Conservation (phyloP, 225 moss, liverwort and hornwort genomes). For the Takakia lepidozioides region DNA sequence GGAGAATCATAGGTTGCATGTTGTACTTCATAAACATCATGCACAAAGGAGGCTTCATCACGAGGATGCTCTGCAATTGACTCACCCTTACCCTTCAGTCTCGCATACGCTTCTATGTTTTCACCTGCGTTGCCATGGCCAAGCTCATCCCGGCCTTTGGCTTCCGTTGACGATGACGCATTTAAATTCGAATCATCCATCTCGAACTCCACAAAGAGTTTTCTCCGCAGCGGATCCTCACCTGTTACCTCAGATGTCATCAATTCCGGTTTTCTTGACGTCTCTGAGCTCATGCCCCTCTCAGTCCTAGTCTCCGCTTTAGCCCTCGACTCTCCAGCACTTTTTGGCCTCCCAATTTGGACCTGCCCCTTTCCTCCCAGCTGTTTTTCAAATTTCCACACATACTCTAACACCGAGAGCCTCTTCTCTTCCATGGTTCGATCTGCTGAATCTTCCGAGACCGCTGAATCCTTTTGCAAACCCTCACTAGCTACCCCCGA, state of each 20-base stretch:
- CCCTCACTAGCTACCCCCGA: slow-evolving; percentile 19
- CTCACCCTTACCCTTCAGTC: no score
- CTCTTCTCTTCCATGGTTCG: slow-evolving; percentile 67
- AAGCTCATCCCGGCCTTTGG: no score
- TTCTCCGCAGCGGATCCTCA: slow-evolving; percentile 36
- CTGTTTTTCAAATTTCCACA: slow-evolving; percentile 85
- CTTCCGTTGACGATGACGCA: no score
- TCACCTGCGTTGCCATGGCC: no score
- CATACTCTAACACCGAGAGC: slow-evolving; percentile 86
- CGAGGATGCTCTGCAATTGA: slow-evolving; percentile 9
- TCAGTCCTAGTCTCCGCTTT: slow-evolving; percentile 7
- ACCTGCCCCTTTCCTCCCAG: slow-evolving; percentile 47
- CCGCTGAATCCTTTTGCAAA: no score
- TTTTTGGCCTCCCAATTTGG: slow-evolving; percentile 25
- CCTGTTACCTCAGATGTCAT: slow-evolving; percentile 10
- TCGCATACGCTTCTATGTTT: no score
- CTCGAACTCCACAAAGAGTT: slow-evolving; percentile 34
- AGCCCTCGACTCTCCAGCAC: slow-evolving; percentile 18
- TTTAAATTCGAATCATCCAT: no score
- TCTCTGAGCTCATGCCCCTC: slow-evolving; percentile 12
- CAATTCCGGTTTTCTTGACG: slow-evolving; percentile 10
- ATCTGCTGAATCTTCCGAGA: slow-evolving; percentile 36
- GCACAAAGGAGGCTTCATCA: slow-evolving; percentile 41
- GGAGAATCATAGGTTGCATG: slow-evolving; percentile 18
- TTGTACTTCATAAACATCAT: slow-evolving; percentile 76